These are phyloP conservation scores for Scutellaria minor DNA, from an alignment of 257 asterid genomes.

Conservation along the genomic window DNA sequence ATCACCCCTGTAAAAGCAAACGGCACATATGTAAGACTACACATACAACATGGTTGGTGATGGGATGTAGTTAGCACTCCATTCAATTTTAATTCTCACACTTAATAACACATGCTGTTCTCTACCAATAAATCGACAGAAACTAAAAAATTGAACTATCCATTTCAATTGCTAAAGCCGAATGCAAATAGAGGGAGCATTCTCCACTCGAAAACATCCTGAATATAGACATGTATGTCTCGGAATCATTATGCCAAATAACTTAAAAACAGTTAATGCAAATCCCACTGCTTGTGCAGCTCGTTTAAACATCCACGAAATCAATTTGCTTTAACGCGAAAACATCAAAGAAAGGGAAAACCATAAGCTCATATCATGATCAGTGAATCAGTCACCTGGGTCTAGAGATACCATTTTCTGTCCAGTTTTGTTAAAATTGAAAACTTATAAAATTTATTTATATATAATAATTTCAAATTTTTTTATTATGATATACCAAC, in stretches of 20 bases:
- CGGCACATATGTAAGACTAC: constrained; percentile 17
- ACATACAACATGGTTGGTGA: not conserved
- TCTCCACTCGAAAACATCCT: no score
- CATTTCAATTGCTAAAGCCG: constrained; percentile 7
- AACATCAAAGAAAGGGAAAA: not conserved
- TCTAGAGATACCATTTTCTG: constrained; percentile 76
- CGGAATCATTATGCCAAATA: not conserved
- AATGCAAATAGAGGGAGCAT: not conserved
- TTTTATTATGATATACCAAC: no score
- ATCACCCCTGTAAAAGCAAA: constrained; percentile 53
- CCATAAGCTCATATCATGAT: not conserved
- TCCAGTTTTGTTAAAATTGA: constrained; percentile 47
- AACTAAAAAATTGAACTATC: not conserved
- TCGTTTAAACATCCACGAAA: not conserved
- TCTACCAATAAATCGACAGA: not conserved
- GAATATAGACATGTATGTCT: not conserved
- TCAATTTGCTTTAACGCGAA: not conserved
- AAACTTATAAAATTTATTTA: no score
- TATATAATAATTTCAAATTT: no score
- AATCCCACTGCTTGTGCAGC: not conserved
- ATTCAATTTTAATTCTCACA: not conserved
- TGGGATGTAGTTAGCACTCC: not conserved
- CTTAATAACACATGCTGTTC: not conserved
- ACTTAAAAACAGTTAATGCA: not conserved
- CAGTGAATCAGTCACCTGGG: constrained; percentile 59